Base-by-base conservation (phyloP, 2,329 filamentous ascomycete genomes). In the Venturia pyrina region DNA sequence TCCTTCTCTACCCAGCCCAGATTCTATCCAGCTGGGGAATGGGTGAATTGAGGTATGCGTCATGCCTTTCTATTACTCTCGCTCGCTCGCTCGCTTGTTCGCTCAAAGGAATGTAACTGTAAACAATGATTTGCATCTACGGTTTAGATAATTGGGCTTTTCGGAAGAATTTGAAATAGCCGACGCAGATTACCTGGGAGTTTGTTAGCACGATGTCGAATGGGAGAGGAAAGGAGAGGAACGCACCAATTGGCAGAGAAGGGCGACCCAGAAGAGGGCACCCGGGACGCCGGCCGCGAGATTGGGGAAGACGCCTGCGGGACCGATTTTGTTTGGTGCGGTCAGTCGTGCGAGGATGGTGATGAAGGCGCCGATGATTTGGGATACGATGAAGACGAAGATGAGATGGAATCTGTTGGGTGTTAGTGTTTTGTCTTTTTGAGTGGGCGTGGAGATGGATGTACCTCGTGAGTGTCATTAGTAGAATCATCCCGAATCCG, bases 401-500 rank as follows among this genome's bases (percentile, higher is more conserved):
- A 83, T 80, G 66, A 88, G 85, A 70, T 89, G 87, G 72, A 87
- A 80, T 21, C 87, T 53, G 21, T 5, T 24, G 8, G 13, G 2
- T 28, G 48, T 53, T 53, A 53, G 48, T 15, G 11, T 28, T 15
- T 15, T 10, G 3, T 11, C 15, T 5, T 1, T 5, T 10, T 2
- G 10, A 6, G 10, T 21, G 10, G 15, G 48, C n/a, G n/a, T 24
- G 17, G 4, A 8, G 4, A 11, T 53, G 21, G 4, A 15, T 10
- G 13, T 53, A 53, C 48, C 53, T 78, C 1, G 86, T 88, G 69
- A 87, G 74, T 0, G 86, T 88, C 72, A 87, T 85, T 50, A 89
- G 75, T 4, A 89, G 77, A 63, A 89, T 84, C 85, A 88, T 89
- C 65, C 87, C 87, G 65, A 89, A 83, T 1, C 87, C 87, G 1